phyloP scores from a whole-genome alignment of 345 rosid species.

The Euclidium syriacum region DNA sequence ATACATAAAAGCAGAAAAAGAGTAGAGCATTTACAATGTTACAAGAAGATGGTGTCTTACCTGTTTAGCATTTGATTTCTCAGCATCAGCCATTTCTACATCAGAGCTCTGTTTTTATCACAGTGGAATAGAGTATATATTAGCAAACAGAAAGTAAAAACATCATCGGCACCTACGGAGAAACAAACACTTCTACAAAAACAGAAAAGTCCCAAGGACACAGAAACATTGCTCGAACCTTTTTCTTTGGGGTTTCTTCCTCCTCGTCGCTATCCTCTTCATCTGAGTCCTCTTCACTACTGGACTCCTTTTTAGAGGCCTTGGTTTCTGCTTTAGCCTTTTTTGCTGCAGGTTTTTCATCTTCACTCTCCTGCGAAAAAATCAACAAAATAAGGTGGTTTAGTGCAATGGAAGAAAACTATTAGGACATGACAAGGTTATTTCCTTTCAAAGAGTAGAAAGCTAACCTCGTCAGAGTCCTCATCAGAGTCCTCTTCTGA shows the following conservation, averaged over 20 bases:
- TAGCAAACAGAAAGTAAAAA: not conserved
- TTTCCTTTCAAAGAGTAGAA: not conserved
- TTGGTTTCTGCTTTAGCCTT: constrained; percentile 40
- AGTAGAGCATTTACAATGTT: not conserved
- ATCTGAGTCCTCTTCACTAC: constrained; percentile 43
- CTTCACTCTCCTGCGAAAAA: constrained; percentile 38
- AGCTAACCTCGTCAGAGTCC: constrained; percentile 32
- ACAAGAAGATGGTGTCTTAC: not conserved
- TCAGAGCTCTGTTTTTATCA: constrained; percentile 40
- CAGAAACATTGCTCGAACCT: constrained; percentile 6
- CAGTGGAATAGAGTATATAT: not conserved
- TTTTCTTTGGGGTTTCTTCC: constrained; percentile 45
- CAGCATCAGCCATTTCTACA: constrained; percentile 59
- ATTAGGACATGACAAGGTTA: not conserved
- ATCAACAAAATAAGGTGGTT: not conserved
- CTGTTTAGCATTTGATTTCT: constrained; percentile 24
- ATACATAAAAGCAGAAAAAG: not conserved
- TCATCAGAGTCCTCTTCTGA: constrained; percentile 25
- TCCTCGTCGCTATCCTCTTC: constrained; percentile 59
- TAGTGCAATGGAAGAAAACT: not conserved
- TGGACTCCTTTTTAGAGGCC: constrained; percentile 39
- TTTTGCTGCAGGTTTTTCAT: constrained; percentile 42
- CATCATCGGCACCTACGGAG: too few species aligned
- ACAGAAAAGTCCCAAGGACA: not conserved
- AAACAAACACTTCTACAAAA: too few species aligned